These are phyloP conservation scores for Wickerhamiella kazuoi DNA, from an alignment of 805 yeast genomes.

Conservation along the genomic window DNA sequence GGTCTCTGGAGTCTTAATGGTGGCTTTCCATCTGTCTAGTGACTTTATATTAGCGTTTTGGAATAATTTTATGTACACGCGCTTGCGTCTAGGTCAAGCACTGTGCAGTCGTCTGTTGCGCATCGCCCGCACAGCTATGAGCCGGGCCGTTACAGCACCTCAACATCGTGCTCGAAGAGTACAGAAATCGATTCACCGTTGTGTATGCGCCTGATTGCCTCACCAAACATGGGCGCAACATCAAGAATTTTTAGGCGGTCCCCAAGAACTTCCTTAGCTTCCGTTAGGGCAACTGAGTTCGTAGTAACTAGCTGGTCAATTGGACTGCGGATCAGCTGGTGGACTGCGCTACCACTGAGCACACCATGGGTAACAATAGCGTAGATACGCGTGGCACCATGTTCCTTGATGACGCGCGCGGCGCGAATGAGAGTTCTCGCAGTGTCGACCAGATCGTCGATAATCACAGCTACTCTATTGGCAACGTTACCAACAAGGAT, in stretches of 20 bases:
- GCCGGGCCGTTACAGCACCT: constrained; percentile 1
- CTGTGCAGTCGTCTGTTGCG: too few relatives aligned
- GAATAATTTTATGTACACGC: too few relatives aligned
- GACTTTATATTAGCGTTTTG: too few relatives aligned
- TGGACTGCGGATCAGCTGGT: constrained; percentile 43
- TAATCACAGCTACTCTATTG: constrained; percentile 68
- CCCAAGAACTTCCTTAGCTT: constrained; percentile 35
- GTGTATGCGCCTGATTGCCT: constrained; percentile 87
- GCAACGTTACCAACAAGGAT: constrained; percentile 94
- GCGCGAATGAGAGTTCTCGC: constrained; percentile 84
- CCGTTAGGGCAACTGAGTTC: constrained; percentile 75
- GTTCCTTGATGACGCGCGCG: constrained; percentile 76
- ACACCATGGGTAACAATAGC: constrained; percentile 87
- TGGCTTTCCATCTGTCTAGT: too few relatives aligned
- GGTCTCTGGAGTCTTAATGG: too few relatives aligned
- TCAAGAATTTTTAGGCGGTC: constrained; percentile 65
- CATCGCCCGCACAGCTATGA: too few relatives aligned
- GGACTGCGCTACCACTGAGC: constrained; percentile 79
- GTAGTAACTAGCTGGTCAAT: constrained; percentile 80
- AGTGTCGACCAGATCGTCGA: constrained; percentile 91
- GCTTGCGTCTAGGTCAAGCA: too few relatives aligned
- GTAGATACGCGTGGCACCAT: constrained; percentile 74
- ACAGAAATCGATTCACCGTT: constrained; percentile 93
- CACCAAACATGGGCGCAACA: constrained; percentile 76
- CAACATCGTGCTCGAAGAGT: constrained; percentile 60